A percentile compares a stretch with the other conserved stretches of the same genome.
Evolutionary conservation across 495 filamentous ascomycete genomes (phyloP).

Genomic region (Aspergillus biplanus): DNA sequence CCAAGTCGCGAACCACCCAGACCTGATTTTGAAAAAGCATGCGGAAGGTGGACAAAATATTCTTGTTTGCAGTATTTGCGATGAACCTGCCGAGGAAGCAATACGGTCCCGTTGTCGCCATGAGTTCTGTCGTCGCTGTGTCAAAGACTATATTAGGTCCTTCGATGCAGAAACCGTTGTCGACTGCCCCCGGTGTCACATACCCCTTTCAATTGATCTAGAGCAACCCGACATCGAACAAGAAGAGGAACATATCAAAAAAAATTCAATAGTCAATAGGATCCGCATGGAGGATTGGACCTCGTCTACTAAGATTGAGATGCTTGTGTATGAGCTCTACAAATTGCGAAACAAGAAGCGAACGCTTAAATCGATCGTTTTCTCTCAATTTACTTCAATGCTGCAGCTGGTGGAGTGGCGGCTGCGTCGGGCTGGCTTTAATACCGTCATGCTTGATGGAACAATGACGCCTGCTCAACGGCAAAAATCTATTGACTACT

Average conservation of each 20-base stretch:
- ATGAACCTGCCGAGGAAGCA: conserved; percentile 92
- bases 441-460: conserved; percentile 95
- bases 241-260: conserved; percentile 81
- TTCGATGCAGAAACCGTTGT: conserved; percentile 63
- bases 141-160: conserved; percentile 78
- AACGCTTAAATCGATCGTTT: conserved; percentile 84
- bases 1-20: conserved; percentile 93
- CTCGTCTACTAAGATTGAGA: conserved; percentile 96
- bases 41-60: conserved; percentile 85
- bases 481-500: conserved; percentile 88
- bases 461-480: conserved; percentile 93
- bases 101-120: conserved; percentile 91
- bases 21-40: conserved; percentile 87
- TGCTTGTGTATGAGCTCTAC: conserved; percentile 90
- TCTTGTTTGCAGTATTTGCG: conserved; percentile 89
- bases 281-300: conserved; percentile 98
- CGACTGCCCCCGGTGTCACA: conserved; percentile 92
- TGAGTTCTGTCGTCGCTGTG: conserved; percentile 92
- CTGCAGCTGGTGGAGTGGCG: conserved; percentile 90
- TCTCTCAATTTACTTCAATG: conserved; percentile 75
- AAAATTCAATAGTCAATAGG: conserved; percentile 93
- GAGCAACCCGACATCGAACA: conserved; percentile 94
- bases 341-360: conserved; percentile 85
- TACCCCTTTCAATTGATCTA: conserved; percentile 83
- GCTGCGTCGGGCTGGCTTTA: conserved; percentile 90